These are phyloP conservation scores for Aethionema arabicum DNA, from an alignment of 345 rosid species.

Conservation along the genomic window DNA sequence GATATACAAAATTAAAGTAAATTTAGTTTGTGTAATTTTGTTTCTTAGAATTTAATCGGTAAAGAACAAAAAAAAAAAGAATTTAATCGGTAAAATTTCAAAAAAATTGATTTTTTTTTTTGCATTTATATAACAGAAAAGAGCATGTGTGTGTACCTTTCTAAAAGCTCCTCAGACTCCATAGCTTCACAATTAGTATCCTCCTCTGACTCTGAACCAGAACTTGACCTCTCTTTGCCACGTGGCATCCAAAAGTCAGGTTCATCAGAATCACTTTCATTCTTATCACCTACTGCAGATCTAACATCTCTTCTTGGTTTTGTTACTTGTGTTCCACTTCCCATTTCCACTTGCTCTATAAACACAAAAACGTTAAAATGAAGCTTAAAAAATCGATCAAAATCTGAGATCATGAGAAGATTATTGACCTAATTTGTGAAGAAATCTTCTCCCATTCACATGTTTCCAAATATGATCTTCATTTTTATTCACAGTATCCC, in stretches of 20 bases:
- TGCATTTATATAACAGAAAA: not conserved
- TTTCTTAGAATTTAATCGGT: too few relatives aligned
- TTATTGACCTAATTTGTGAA: slow-evolving; percentile 66
- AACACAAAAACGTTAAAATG: slow-evolving; percentile 13
- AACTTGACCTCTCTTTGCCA: slow-evolving; percentile 63
- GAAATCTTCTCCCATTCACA: slow-evolving; percentile 76
- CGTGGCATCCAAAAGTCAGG: slow-evolving; percentile 79
- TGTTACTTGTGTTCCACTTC: slow-evolving; percentile 28
- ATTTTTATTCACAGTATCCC: slow-evolving; percentile 76
- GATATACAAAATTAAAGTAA: too few relatives aligned
- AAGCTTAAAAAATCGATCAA: not conserved
- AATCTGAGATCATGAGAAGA: slow-evolving; percentile 5
- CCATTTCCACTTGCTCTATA: slow-evolving; percentile 65
- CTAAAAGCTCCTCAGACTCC: slow-evolving; percentile 60
- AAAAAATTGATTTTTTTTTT: too few relatives aligned
- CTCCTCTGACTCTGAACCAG: slow-evolving; percentile 57
- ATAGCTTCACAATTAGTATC: slow-evolving; percentile 43
- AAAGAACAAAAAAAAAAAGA: too few relatives aligned
- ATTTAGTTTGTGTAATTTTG: too few relatives aligned
- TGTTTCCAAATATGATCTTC: slow-evolving; percentile 97
- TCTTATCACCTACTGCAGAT: slow-evolving; percentile 44
- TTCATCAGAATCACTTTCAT: slow-evolving; percentile 56
- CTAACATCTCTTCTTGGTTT: slow-evolving; percentile 35
- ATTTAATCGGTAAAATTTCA: too few relatives aligned
- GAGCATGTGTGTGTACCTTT: slow-evolving; percentile 37